phyloP scores from a whole-genome alignment of 176 grass and related monocot genomes.

The bread wheat (Triticum aestivum) region IWGSC_CS_RefSeq_v2.1 NC_057814.1:504703353-504703852 shows the following conservation, averaged over 20 bases:
- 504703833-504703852: too few species aligned
- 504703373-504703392: conserved; percentile 25
- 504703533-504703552: conserved; percentile 85
- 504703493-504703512: conserved; percentile 89
- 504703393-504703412: conserved; percentile 80
- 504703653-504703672: too few species aligned
- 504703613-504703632: conserved; percentile 61
- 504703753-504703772: too few species aligned
- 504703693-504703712: conserved; percentile 11
- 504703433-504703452: conserved; percentile 90
- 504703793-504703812: too few species aligned
- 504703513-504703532: conserved; percentile 96
- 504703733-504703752: conserved; percentile 9
- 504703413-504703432: conserved; percentile 96
- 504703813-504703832: too few species aligned
- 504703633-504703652: conserved; percentile 33
- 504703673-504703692: neutral
- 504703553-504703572: conserved; percentile 82
- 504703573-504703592: conserved; percentile 79
- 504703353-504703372: neutral
- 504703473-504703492: conserved; percentile 78
- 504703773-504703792: too few species aligned
- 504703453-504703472: conserved; percentile 92
- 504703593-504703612: conserved; percentile 52
- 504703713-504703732: neutral